Evolutionary conservation across 106 monocot species (phyloP).

Genomic region (Dioscorea alata): DNA sequence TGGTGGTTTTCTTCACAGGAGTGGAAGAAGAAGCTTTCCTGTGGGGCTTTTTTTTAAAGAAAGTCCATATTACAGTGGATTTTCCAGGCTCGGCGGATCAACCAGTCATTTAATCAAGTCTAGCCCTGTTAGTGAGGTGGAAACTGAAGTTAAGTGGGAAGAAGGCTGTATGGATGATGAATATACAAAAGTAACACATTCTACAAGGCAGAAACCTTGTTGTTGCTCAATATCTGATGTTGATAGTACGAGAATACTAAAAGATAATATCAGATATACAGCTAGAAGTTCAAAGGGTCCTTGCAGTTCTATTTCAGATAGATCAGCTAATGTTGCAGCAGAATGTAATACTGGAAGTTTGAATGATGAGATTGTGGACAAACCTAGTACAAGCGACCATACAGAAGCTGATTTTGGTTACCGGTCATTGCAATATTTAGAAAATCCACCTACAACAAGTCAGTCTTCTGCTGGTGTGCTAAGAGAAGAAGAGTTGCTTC

Average conservation of each 20-base stretch:
- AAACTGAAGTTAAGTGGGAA: slow-evolving; percentile 58
- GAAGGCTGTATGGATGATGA: slow-evolving; percentile 73
- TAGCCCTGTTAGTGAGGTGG: slow-evolving; percentile 26
- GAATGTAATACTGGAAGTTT: slow-evolving; percentile 64
- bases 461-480: slow-evolving; percentile 53
- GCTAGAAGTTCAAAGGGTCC: slow-evolving; percentile 44
- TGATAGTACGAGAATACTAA: slow-evolving; percentile 30
- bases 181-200: slow-evolving; percentile 72
- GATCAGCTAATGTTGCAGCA: slow-evolving; percentile 47
- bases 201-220: slow-evolving; percentile 70
- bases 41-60: slow-evolving; percentile 45
- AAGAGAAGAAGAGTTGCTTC: slow-evolving; percentile 81
- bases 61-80: slow-evolving; percentile 42
- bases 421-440: slow-evolving; percentile 37
- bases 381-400: slow-evolving; percentile 62
- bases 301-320: slow-evolving; percentile 46
- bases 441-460: slow-evolving; percentile 20
- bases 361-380: slow-evolving; percentile 74
- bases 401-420: slow-evolving; percentile 49
- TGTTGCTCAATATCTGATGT: slow-evolving; percentile 67
- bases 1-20: slow-evolving; percentile 76
- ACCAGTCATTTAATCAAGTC: slow-evolving; percentile 51
- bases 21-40: slow-evolving; percentile 72
- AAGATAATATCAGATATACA: slow-evolving; percentile 29
- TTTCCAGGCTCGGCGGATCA: slow-evolving; percentile 83